phyloP scores from a whole-genome alignment of 2,329 filamentous ascomycete genomes.

The Pyrenophora graminea region DNA sequence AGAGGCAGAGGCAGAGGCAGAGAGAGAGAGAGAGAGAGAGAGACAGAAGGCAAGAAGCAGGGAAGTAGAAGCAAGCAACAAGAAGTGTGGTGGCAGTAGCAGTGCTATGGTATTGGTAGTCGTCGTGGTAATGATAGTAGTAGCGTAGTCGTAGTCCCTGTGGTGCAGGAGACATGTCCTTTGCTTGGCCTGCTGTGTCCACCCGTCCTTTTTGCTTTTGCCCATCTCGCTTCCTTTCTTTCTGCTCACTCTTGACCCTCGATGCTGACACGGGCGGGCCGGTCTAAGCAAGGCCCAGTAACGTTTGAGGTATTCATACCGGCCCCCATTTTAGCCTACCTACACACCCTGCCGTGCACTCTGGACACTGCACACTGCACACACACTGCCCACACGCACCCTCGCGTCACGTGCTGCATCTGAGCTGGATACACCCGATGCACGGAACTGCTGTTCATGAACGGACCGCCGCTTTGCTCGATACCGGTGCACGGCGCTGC shows the following conservation, averaged over 20 bases:
- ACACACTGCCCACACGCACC: not conserved
- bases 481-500: conserved; percentile 21
- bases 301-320: not conserved
- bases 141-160: not conserved
- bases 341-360: not conserved
- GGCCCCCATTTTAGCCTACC: conserved; percentile 6
- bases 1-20: not conserved
- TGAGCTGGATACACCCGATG: conserved; percentile 8
- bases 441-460: conserved; percentile 22
- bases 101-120: not conserved
- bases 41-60: too few species aligned
- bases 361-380: too few species aligned
- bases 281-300: conserved; percentile 6
- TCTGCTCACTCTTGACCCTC: too few species aligned
- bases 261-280: not conserved
- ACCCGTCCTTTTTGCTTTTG: not conserved
- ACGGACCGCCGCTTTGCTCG: conserved; percentile 2
- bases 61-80: not conserved
- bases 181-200: not conserved
- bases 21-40: not conserved
- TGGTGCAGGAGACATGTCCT: not conserved
- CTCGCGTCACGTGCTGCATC: too few species aligned
- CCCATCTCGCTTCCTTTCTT: not conserved
- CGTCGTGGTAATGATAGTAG: not conserved
- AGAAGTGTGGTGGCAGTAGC: not conserved